Base-by-base conservation (phyloP, 2,329 filamentous ascomycete species). In the Lojkania enalia region DNA sequence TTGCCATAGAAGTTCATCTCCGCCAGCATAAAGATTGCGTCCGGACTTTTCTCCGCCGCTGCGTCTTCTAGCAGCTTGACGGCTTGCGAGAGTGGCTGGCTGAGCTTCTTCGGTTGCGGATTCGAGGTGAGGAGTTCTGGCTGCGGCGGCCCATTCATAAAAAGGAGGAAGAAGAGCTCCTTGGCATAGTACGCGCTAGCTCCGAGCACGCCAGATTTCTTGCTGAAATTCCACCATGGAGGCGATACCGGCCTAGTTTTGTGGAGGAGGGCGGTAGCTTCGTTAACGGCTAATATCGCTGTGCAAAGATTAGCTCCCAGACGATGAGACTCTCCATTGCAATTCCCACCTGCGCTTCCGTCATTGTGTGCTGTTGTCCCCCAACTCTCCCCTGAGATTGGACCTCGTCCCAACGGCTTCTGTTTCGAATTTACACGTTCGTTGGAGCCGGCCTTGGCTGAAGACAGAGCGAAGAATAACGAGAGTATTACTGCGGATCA, bases 1-100 rank as follows among this genome's bases (percentile, higher is more conserved):
- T 97, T 96, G 66, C 94, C 94, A 61, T 94, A 90, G 71, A 97
- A 97, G 74, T 95, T 96, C 79, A 99, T 86, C 67, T 99, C 89
- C 14, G 89, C 94, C 18, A 99, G 79, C 13, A 95, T 77, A 63
- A 87, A 96, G 35, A 97, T 82, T 4, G 94, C 94, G 67, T 99
- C 91, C 2, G 88, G 80, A 63, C 90, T 77, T 53, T 78, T 71
- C 32, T 75, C 60, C 5, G 76, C 69, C 3, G 82, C 82, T 23
- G 84, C 82, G 39, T 77, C 71, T 57, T 81, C 76, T 47, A 88
- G 70, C 23, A 85, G 71, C 44, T 73, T 71, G 29, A 86, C 79
- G 2, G 82, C 84, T 49, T 79, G 74, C 16, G 71, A 67, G n/a
- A 87, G 70, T 6, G 76, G 73, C 21, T 72, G 72, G n/a, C 68